Conservation (phyloP, 139 green algal genomes). For the Chlamydomonas incerta region DNA sequence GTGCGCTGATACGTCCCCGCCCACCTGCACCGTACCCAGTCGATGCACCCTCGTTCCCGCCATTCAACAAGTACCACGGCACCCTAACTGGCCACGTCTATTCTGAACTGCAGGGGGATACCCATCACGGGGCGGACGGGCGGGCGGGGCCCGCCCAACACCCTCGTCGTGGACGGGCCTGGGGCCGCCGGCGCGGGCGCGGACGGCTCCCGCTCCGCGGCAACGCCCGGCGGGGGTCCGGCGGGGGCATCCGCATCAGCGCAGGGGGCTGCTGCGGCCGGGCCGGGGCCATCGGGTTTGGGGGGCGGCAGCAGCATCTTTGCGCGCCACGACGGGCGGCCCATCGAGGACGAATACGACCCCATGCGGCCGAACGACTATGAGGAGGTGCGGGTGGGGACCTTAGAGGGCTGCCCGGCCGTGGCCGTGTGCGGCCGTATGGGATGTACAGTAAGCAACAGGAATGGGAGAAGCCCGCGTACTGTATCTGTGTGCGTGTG, state of each 20-base stretch:
- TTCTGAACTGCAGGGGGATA: neutral
- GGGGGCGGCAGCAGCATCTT: slow-evolving; percentile 35
- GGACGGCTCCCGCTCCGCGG: neutral
- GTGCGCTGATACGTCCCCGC: no score
- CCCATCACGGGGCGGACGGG: slow-evolving; percentile 35
- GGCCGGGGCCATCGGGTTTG: neutral
- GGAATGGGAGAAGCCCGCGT: no score
- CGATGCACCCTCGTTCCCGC: no score
- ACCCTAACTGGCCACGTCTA: neutral
- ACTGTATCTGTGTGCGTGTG: no score
- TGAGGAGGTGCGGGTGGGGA: slow-evolving; percentile 67
- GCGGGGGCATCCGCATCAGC: neutral
- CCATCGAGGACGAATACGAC: slow-evolving; percentile 88
- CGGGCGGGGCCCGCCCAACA: slow-evolving; percentile 28
- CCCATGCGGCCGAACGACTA: slow-evolving; percentile 93
- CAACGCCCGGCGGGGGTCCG: neutral
- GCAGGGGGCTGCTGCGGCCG: neutral
- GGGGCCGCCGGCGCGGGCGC: neutral
- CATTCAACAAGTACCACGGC: no score
- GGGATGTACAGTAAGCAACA: no score
- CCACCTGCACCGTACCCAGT: no score
- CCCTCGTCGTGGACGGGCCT: neutral
- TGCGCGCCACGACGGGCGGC: neutral
- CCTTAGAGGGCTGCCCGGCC: no score
- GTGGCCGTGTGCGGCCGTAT: no score